Evolutionary conservation across 1,139 yeast species (phyloP).

Genomic region (Eremothecium sinecaudum): DNA sequence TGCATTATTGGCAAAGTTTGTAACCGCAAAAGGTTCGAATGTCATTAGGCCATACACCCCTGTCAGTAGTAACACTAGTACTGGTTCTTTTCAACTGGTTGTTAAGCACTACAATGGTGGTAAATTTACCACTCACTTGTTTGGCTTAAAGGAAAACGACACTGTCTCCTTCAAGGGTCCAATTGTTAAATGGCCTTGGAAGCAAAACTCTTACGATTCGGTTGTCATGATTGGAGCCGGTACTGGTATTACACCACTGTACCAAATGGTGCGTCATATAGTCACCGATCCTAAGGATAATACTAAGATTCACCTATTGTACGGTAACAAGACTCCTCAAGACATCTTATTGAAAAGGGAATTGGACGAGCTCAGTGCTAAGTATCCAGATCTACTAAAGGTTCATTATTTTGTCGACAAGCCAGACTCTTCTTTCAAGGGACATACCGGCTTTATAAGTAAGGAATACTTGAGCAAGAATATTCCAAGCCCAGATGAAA

Average conservation of each 20-base stretch:
- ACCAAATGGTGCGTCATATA: conserved; percentile 67
- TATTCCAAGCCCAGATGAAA: conserved; percentile 51
- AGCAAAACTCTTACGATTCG: conserved; percentile 70
- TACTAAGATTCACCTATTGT: conserved; percentile 70
- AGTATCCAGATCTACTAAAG: conserved; percentile 66
- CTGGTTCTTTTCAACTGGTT: conserved; percentile 71
- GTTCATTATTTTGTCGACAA: conserved; percentile 75
- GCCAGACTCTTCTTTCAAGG: conserved; percentile 35
- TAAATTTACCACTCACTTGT: conserved; percentile 71
- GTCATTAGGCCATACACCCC: conserved; percentile 98
- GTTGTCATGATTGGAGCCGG: conserved; percentile 92
- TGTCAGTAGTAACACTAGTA: conserved; percentile 54
- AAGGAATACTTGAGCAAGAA: conserved; percentile 53
- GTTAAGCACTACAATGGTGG: conserved; percentile 80
- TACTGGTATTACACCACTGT: conserved; percentile 91
- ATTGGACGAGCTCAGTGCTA: conserved; percentile 54
- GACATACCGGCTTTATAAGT: conserved; percentile 59
- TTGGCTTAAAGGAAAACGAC: conserved; percentile 65
- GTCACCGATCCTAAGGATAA: conserved; percentile 69
- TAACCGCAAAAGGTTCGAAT: conserved; percentile 74
- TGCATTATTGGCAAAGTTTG: conserved; percentile 68
- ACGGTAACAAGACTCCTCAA: conserved; percentile 65
- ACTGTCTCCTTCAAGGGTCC: conserved; percentile 92
- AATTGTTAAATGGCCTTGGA: conserved; percentile 84
- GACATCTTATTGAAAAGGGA: conserved; percentile 75